These are phyloP conservation scores for Penicillium sp. DNA, from an alignment of 2,329 filamentous ascomycete genomes.

Conservation along the genomic window DNA sequence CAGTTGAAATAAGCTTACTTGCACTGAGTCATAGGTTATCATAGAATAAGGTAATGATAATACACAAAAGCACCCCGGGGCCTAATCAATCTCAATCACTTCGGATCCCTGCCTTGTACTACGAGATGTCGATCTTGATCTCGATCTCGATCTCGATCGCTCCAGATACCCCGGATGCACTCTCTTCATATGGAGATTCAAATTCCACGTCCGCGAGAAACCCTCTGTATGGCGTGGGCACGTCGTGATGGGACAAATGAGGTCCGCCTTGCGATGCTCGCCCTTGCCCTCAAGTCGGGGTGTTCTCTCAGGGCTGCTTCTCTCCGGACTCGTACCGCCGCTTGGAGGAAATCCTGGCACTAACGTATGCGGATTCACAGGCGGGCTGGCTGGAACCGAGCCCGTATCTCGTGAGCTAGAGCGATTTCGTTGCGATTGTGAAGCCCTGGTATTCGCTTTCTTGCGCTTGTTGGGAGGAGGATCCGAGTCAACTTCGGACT, in stretches of 20 bases:
- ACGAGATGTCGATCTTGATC: constrained; percentile 1
- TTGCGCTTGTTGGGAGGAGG: constrained; percentile 7
- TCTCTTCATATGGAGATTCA: constrained; percentile 34
- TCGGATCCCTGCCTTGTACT: background rate
- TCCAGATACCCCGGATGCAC: constrained; percentile 26
- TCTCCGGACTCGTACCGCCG: background rate
- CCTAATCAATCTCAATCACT: constrained; percentile 9
- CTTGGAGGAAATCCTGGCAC: background rate
- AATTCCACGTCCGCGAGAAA: constrained; percentile 36
- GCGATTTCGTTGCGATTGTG: background rate
- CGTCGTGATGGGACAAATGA: constrained; percentile 30
- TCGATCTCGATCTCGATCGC: constrained; percentile 1
- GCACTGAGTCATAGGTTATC: constrained; percentile 1
- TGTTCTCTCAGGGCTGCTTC: background rate
- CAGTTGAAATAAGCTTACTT: background rate
- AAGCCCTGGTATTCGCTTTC: background rate
- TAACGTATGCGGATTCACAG: background rate
- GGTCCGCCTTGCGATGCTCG: constrained; percentile 23
- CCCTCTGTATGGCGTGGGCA: constrained; percentile 30
- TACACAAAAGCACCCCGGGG: background rate
- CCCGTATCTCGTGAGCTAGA: background rate
- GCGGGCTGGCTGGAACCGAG: background rate
- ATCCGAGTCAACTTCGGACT: constrained; percentile 27
- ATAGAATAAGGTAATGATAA: background rate
- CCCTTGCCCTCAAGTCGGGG: constrained; percentile 21